Conservation (phyloP, 805 yeast genomes). For the Barnettozyma wickerhamii region DNA sequence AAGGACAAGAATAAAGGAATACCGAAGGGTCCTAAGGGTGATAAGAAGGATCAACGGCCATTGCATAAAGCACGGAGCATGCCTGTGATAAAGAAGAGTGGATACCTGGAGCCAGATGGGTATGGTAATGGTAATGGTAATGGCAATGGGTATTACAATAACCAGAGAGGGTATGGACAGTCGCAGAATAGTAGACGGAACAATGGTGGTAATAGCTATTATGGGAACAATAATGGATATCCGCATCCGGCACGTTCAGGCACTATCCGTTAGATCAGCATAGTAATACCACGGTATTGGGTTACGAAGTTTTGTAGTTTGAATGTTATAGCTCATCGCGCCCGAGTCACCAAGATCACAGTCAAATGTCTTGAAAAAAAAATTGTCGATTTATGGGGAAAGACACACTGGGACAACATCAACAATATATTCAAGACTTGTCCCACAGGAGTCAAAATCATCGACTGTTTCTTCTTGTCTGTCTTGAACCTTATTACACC, state of each 20-base stretch:
- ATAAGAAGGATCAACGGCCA: not conserved
- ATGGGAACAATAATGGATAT: slow-evolving; percentile 5
- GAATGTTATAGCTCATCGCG: too few species aligned
- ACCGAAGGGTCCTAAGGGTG: not conserved
- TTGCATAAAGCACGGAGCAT: slow-evolving; percentile 3
- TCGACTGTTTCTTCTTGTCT: too few species aligned
- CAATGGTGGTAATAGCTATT: slow-evolving; percentile 2
- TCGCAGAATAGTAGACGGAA: slow-evolving; percentile 3
- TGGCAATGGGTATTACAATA: too few species aligned
- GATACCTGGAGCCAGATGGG: not conserved
- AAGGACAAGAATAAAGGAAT: slow-evolving; percentile 11
- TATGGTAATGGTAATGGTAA: not conserved
- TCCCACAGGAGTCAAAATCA: too few species aligned
- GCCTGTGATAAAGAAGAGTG: slow-evolving; percentile 1
- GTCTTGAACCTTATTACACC: too few species aligned
- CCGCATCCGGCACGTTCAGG: slow-evolving; percentile 12
- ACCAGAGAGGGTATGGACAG: slow-evolving; percentile 1
- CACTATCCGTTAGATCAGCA: not conserved
- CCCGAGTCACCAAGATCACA: not conserved
- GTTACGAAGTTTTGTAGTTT: too few species aligned
- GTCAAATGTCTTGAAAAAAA: not conserved
- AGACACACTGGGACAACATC: too few species aligned
- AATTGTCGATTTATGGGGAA: not conserved
- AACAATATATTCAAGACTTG: not conserved
- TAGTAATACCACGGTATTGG: too few species aligned